These are phyloP conservation scores for Fusarium tricinctum DNA, from an alignment of 2,329 filamentous ascomycete genomes.

Conservation along the genomic window DNA sequence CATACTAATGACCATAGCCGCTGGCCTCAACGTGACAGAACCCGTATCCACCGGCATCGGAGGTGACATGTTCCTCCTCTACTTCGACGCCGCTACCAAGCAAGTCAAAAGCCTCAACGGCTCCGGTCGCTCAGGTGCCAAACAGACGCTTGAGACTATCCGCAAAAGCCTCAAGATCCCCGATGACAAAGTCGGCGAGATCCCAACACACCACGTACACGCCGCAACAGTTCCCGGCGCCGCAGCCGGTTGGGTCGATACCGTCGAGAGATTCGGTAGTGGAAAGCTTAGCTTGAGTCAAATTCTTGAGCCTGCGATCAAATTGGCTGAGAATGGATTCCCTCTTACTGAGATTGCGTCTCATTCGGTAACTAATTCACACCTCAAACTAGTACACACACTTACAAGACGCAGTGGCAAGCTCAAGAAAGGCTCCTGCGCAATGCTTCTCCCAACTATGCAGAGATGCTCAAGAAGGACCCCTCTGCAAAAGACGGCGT, in stretches of 20 bases:
- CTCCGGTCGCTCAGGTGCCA: slow-evolving; percentile 83
- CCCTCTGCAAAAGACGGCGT: slow-evolving; percentile 75
- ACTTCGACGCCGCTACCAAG: slow-evolving; percentile 85
- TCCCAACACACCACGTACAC: slow-evolving; percentile 83
- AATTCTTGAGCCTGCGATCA: slow-evolving; percentile 85
- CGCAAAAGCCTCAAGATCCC: slow-evolving; percentile 77
- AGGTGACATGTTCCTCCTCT: slow-evolving; percentile 97
- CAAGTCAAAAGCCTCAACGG: slow-evolving; percentile 91
- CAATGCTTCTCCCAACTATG: slow-evolving; percentile 84
- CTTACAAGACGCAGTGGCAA: slow-evolving; percentile 74
- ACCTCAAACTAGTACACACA: rapidly evolving
- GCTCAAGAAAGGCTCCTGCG: slow-evolving; percentile 73
- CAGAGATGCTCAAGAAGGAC: slow-evolving; percentile 89
- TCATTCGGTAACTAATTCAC: slow-evolving; percentile 68
- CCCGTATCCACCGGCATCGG: slow-evolving; percentile 94
- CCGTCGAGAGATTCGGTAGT: slow-evolving; percentile 89
- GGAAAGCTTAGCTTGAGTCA: slow-evolving; percentile 83
- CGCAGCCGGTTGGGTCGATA: slow-evolving; percentile 93
- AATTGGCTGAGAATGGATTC: slow-evolving; percentile 88
- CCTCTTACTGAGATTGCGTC: slow-evolving; percentile 87
- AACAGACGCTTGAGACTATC: slow-evolving; percentile 77
- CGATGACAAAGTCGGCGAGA: slow-evolving; percentile 67
- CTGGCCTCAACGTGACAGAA: slow-evolving; percentile 92
- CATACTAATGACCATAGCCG: slow-evolving; percentile 67
- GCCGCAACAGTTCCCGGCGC: slow-evolving; percentile 91